These are phyloP conservation scores for Fomitopsis betulina DNA, from an alignment of 1,284 basidiomycete species.

Conservation along the genomic window DNA sequence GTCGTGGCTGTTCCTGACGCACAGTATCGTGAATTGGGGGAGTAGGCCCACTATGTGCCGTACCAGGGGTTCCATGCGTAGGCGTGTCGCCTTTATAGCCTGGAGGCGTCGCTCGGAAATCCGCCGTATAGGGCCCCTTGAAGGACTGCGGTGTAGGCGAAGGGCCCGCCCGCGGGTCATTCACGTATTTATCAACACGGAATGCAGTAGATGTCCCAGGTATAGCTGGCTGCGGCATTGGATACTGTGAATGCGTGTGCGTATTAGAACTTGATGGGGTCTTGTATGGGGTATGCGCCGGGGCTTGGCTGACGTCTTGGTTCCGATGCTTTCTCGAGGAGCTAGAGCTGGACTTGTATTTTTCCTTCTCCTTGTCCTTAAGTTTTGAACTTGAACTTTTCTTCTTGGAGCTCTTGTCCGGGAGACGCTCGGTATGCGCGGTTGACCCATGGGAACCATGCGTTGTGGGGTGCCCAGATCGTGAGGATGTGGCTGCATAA, in stretches of 20 bases:
- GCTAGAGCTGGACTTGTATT: conserved; percentile 7
- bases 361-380: conserved; percentile 19
- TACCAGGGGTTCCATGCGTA: not conserved
- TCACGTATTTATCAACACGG: conserved; percentile 14
- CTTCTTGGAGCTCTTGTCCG: conserved; percentile 6
- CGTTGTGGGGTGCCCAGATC: not conserved
- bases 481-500: not conserved
- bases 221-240: conserved; percentile 1
- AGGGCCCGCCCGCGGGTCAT: conserved; percentile 13
- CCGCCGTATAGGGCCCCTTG: conserved; percentile 4
- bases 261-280: not conserved
- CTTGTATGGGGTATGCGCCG: not conserved
- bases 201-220: conserved; percentile 15
- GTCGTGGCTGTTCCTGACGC: conserved; percentile 2
- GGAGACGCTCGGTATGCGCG: not conserved
- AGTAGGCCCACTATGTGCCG: not conserved
- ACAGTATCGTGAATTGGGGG: not conserved
- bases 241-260: not conserved
- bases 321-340: conserved; percentile 3
- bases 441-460: not conserved
- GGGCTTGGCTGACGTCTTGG: not conserved
- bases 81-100: not conserved
- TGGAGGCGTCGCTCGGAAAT: conserved; percentile 3
- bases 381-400: conserved; percentile 13
- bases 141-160: not conserved